Evolutionary conservation across 1,139 yeast genomes (phyloP), one percentile per base, ranked within the genome.

Genomic region (Suhomyces guaymorum): DNA sequence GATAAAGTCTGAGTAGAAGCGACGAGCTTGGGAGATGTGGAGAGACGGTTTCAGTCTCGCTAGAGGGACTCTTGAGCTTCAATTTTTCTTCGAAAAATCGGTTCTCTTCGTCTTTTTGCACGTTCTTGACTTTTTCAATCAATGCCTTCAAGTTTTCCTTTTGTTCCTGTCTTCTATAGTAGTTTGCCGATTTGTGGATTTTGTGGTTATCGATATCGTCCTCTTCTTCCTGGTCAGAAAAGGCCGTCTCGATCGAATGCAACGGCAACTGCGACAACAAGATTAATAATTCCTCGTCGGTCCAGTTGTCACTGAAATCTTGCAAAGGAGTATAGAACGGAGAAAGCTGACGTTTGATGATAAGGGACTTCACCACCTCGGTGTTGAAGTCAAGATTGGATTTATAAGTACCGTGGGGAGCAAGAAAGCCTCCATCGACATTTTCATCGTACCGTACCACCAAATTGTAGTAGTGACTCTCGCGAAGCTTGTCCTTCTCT

Each of bases 321-420:
- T 86, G 88, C 34, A 92, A 65, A 0, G 97, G 97, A 3, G 90
- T 84, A 56, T 78, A 92, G 57, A 92, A 92, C 1, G 98, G 97
- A 0, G 97, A 90, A 30, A 92, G 52, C 46, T 73, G 74, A 28
- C 98, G 73, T 29, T 51, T 49, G 4, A 60, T 48, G 15, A 90
- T 84, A 25, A 86, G 63, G 16, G 65, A 72, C 30, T 87, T 75
- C 7, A 90, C 96, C 2, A 82, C 68, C 23, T 76, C 77, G 11
- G 85, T 75, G 52, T 82, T 77, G 61, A 78, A 92, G 55, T 86
- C 96, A 42, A 86, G 71, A 37, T 83, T 79, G 40, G 82, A 70
- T 46, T 74, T 77, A 59, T 90, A 90, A 20, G 88, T 86, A 2
- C 96, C 97, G 59, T 74, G 87, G 0, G 97, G 96, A 1, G 95